Base-by-base conservation (phyloP, 306 rosid species). In the Quercus engelmannii region DNA sequence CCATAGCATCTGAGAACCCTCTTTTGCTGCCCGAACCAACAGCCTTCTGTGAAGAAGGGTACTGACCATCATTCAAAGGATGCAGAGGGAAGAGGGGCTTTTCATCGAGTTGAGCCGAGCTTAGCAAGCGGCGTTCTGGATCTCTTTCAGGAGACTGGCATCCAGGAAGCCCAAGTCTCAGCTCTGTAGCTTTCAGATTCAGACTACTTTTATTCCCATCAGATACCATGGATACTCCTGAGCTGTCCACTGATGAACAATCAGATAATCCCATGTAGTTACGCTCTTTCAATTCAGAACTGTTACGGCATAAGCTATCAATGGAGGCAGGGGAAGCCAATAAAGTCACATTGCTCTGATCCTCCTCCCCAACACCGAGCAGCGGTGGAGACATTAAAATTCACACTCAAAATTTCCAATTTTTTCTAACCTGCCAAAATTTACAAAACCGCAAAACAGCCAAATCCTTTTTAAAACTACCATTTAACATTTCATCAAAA, bases 101-200 rank as follows among this genome's bases (percentile, higher is more conserved):
- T 78, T 86, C 97, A 76, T 88, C 90, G 49, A 84, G 84, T 76
- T 89, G 89, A 88, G 85, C 38, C 9, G 93, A 89, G 88, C 80
- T 81, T 75, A 76, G 83, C 30, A 89, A 55, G 81, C 86, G 79
- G 74, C 61, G 76, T 74, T 85, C 87, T 3, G 87, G 75, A 80
- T 88, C 84, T 71, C 96, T 88, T 68, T 79, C 89, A n/a, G 96
- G 92, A 72, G 96, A 91, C 85, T 80, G 87, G 74, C 91, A 91
- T 83, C 97, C 97, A 38, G 97, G 97, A 76, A 91, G 94, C 25
- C 97, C 97, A 26, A 92, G 92, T 80, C 94, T 89, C 76, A 92
- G 86, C 76, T 92, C 97, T 4, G 97, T 92, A 61, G 97, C 96
- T 80, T 89, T 92, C 78, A 92, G 87, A 76, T 89, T 91, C 86